Evolutionary conservation across 2,329 filamentous ascomycete genomes (phyloP).

Genomic region (Colletotrichum tropicicola): DNA sequence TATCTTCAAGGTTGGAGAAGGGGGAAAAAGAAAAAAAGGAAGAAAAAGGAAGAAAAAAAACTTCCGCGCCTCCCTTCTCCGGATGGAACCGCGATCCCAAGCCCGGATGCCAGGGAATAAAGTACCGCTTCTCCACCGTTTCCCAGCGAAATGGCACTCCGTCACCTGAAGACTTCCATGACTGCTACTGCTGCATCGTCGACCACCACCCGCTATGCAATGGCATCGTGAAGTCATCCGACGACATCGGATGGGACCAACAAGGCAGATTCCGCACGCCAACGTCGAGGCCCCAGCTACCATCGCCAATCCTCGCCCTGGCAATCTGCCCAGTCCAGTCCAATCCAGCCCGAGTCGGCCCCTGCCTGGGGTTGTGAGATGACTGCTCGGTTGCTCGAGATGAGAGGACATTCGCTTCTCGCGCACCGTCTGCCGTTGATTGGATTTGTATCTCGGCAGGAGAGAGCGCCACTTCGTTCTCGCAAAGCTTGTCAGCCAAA

Average conservation of each 20-base stretch:
- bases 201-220: neutral
- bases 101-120: neutral
- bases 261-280: neutral
- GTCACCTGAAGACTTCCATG: neutral
- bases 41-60: neutral
- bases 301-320: neutral
- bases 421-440: neutral
- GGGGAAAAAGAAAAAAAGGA: neutral
- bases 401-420: neutral
- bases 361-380: neutral
- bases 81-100: neutral
- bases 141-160: conserved; percentile 2
- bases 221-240: neutral
- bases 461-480: neutral
- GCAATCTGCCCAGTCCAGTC: neutral
- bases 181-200: neutral
- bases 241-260: conserved; percentile 7
- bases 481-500: neutral
- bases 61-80: neutral
- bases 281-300: neutral
- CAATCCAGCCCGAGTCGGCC: neutral
- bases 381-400: neutral
- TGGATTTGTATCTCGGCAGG: neutral
- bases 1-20: neutral
- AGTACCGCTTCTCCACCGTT: neutral